Evolutionary conservation across 257 asterid genomes (phyloP), one percentile per base, ranked within the genome.

Genomic region (Lithospermum erythrorhizon): DNA sequence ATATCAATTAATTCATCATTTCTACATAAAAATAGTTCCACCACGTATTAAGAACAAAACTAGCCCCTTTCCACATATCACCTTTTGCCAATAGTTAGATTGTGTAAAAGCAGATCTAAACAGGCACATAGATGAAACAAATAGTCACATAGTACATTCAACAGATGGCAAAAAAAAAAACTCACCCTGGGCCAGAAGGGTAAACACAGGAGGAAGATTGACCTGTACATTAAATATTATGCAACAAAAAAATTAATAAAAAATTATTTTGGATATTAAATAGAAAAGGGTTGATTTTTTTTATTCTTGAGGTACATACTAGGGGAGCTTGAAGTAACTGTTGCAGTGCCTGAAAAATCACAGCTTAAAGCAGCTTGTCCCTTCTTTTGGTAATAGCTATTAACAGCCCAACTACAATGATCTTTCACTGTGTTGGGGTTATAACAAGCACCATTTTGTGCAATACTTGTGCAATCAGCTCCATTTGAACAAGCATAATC

Each of bases 401-500:
- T 91, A 0, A 86, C 96, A 41, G 96, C 98, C 68, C 80, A 88
- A 58, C 65, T 86, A 21, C 98, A 91, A 79, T 91, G 98, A 67
- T 88, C 98, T 60, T 57, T 78, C 0, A 85, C 65, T 5, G 96
- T 86, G 63, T 91, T 87, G 3, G 96, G 98, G 60, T 69, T 81
- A 54, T 5, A 91, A 73, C 96, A 87, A 53, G 81, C 61, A 35
- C 90, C 98, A 69, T 69, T 81, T 70, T 71, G 79, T 3, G 30
- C 59, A 69, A 88, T 91, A n/a, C 71, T 78, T 19, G 75, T 25
- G 65, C 98, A 91, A 54, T 86, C 95, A 47, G 94, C 98, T 45
- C 91, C 94, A 64, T 61, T 23, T 51, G 95, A 96, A 74, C 96
- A 91, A 21, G 95, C 95, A 74, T 78, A 91, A 66, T 91, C 98